Evolutionary conservation across 2,329 filamentous ascomycete species (phyloP).

Genomic region (Fusarium denticulatum): DNA sequence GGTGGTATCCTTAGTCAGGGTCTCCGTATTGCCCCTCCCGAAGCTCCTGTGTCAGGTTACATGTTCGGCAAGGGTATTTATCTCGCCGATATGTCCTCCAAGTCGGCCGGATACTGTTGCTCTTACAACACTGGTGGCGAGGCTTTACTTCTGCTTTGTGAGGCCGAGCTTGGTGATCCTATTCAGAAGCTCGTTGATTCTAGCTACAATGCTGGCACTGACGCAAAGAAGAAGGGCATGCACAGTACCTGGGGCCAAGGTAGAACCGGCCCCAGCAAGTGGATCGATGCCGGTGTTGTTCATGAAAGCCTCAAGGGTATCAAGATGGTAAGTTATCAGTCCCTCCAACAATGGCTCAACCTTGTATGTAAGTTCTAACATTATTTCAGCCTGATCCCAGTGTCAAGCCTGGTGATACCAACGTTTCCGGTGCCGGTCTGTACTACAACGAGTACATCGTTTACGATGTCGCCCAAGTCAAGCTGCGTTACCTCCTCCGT

Average conservation of each 20-base stretch:
- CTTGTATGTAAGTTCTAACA: not conserved
- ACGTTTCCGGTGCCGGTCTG: constrained; percentile 58
- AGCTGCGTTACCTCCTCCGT: constrained; percentile 74
- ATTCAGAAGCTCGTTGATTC: constrained; percentile 70
- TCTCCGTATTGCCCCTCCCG: constrained; percentile 86
- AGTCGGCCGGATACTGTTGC: constrained; percentile 82
- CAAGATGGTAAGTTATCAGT: constrained; percentile 65
- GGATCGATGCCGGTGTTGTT: constrained; percentile 79
- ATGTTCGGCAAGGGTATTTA: constrained; percentile 95
- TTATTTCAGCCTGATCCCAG: constrained; percentile 59
- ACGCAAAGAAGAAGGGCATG: constrained; percentile 68
- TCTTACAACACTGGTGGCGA: constrained; percentile 70
- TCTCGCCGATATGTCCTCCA: constrained; percentile 84
- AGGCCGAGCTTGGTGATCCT: constrained; percentile 78
- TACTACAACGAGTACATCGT: constrained; percentile 79
- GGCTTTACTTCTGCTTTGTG: constrained; percentile 82
- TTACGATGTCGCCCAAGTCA: constrained; percentile 76
- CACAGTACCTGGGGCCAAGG: constrained; percentile 79
- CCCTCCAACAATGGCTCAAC: not conserved
- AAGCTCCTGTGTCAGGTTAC: constrained; percentile 82
- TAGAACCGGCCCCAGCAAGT: constrained; percentile 68
- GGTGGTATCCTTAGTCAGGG: constrained; percentile 89
- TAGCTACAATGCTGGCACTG: constrained; percentile 71
- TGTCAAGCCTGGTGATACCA: constrained; percentile 58
- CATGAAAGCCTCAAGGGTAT: constrained; percentile 73